Evolutionary conservation across 441 rosid species (phyloP).

Genomic region (Brassica hybrid): DNA sequence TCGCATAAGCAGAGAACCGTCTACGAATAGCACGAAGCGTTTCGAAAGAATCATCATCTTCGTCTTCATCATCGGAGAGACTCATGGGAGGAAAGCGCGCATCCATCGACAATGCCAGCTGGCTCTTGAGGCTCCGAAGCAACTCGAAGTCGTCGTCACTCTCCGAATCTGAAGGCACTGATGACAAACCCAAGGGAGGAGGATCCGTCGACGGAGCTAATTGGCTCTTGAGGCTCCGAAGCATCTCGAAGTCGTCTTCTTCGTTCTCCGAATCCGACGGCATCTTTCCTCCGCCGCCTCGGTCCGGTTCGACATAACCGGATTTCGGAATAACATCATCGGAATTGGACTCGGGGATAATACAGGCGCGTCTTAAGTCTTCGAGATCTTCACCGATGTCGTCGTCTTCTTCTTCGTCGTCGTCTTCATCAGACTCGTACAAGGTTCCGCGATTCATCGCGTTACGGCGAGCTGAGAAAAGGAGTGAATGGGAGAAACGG

Average conservation of each 20-base stretch:
- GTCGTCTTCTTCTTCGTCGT: slow-evolving; percentile 40
- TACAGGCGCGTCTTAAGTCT: slow-evolving; percentile 74
- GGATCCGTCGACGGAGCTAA: slow-evolving; percentile 42
- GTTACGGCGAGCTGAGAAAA: background rate
- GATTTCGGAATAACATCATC: background rate
- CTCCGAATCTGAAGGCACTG: slow-evolving; percentile 46
- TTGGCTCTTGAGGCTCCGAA: slow-evolving; percentile 55
- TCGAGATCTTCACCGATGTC: slow-evolving; percentile 73
- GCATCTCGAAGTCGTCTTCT: slow-evolving; percentile 68
- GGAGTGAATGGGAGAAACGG: background rate
- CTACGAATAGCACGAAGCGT: slow-evolving; percentile 71
- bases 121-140: slow-evolving; percentile 56
- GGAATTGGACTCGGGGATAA: slow-evolving; percentile 50
- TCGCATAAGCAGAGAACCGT: slow-evolving; percentile 64
- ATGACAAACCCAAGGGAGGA: slow-evolving; percentile 16
- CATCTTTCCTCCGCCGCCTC: slow-evolving; percentile 17
- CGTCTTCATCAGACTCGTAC: slow-evolving; percentile 30
- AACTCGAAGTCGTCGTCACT: slow-evolving; percentile 69
- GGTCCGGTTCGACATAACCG: slow-evolving; percentile 8
- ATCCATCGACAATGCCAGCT: slow-evolving; percentile 47
- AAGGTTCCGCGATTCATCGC: slow-evolving; percentile 31
- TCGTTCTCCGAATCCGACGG: slow-evolving; percentile 57
- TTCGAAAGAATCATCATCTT: slow-evolving; percentile 55
- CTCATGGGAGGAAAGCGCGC: slow-evolving; percentile 24
- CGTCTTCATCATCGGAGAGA: slow-evolving; percentile 53